Conservation (phyloP, 192 early-diverging fungal species). For the Dissophora ornata region DNA sequence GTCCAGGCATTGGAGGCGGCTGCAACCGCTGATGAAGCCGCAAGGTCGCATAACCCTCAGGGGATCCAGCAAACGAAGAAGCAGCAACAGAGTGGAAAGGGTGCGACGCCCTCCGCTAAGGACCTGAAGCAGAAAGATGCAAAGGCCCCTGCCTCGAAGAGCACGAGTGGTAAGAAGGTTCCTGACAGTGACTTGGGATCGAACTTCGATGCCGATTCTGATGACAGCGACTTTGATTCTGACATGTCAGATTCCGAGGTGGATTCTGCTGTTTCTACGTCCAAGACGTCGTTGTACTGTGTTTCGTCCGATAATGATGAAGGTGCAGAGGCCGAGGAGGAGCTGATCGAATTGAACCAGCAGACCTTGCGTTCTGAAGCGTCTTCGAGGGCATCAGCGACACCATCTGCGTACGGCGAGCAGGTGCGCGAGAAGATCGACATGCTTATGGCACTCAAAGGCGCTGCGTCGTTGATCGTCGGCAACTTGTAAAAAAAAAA, state of each 20-base stretch:
- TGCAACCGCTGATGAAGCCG: neutral
- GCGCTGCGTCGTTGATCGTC: constrained; percentile 41
- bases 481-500: constrained; percentile 24
- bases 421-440: constrained; percentile 50
- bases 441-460: constrained; percentile 51
- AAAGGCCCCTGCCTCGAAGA: constrained; percentile 2
- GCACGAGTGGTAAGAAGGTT: neutral
- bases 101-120: neutral
- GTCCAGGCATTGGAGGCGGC: neutral
- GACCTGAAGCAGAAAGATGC: too few relatives aligned
- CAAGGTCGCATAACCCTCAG: constrained; percentile 20
- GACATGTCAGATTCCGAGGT: constrained; percentile 1
- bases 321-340: neutral
- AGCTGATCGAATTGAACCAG: constrained; percentile 35
- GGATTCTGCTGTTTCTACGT: neutral
- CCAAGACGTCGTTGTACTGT: neutral
- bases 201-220: neutral
- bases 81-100: neutral
- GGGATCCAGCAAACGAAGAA: constrained; percentile 5
- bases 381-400: neutral
- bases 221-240: neutral
- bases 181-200: neutral
- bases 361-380: constrained; percentile 17
- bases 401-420: constrained; percentile 19
- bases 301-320: constrained; percentile 5